phyloP scores from a whole-genome alignment of 192 early-diverging fungal species.

The Rhizoclosmatium sp. region DNA sequence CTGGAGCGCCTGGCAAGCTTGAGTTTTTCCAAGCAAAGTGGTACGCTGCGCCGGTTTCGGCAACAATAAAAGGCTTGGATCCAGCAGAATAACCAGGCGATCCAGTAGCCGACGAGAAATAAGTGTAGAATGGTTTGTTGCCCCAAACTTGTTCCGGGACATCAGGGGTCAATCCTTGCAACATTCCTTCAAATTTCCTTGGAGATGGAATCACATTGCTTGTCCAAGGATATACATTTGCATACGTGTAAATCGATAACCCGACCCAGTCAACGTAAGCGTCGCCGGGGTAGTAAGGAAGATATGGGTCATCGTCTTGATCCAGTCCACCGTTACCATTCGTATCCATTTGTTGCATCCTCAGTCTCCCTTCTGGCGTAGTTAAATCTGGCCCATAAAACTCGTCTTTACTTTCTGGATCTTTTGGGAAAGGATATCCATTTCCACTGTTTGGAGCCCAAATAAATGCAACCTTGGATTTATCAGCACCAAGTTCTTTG shows the following conservation, averaged over 20 bases:
- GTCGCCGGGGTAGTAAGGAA: conserved; percentile 36
- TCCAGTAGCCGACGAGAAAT: not conserved
- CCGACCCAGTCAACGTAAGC: conserved; percentile 37
- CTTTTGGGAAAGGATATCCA: conserved; percentile 26
- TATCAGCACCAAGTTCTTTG: conserved; percentile 1
- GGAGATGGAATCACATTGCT: not conserved
- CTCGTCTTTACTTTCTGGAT: not conserved
- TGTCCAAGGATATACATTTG: not conserved
- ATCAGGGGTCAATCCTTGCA: not conserved
- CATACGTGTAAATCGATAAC: conserved; percentile 12
- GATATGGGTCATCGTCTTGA: conserved; percentile 23
- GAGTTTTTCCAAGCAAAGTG: conserved; percentile 24
- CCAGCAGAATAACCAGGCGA: not conserved
- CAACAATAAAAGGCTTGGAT: conserved; percentile 10
- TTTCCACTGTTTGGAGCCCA: conserved; percentile 36
- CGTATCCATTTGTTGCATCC: not conserved
- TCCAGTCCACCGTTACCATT: conserved; percentile 5
- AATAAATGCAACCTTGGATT: conserved; percentile 17
- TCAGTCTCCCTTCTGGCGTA: not conserved
- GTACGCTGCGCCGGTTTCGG: conserved; percentile 39
- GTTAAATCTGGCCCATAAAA: not conserved
- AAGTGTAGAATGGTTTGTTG: conserved; percentile 4
- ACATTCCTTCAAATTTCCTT: not conserved
- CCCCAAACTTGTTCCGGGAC: conserved; percentile 14
- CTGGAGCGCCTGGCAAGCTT: not conserved